Conservation (phyloP, 768 basidiomycete genomes). For the Pleurotus eryngii region DNA sequence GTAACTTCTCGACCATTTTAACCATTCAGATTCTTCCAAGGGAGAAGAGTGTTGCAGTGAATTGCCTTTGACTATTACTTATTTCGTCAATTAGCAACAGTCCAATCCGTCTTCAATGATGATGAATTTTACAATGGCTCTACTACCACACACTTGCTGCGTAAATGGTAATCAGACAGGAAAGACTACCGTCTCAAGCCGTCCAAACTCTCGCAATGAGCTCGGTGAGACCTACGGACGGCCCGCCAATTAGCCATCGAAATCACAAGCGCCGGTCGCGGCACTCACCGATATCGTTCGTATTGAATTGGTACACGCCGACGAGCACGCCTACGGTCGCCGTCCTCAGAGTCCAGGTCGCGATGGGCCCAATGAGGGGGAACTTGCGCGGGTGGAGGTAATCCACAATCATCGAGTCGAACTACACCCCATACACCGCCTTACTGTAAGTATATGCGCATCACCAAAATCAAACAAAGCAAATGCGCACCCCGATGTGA, state of each 20-base stretch:
- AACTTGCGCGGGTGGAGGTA: slow-evolving; percentile 94
- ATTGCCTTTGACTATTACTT: too few species aligned
- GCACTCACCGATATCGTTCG: slow-evolving; percentile 89
- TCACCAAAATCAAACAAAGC: not conserved
- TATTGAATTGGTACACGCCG: slow-evolving; percentile 97
- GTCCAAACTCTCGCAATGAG: slow-evolving; percentile 80
- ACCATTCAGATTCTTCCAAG: too few species aligned
- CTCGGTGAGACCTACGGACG: slow-evolving; percentile 71
- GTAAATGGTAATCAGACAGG: too few species aligned
- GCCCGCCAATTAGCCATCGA: not conserved
- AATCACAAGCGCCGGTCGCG: slow-evolving; percentile 1
- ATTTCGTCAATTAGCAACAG: too few species aligned
- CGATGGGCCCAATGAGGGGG: slow-evolving; percentile 68
- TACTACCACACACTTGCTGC: too few species aligned
- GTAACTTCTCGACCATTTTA: too few species aligned
- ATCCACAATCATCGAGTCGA: slow-evolving; percentile 76
- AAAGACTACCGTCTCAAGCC: slow-evolving; percentile 41
- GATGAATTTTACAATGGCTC: too few species aligned
- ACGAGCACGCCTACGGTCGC: slow-evolving; percentile 80
- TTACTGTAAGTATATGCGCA: too few species aligned
- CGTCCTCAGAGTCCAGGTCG: slow-evolving; percentile 74
- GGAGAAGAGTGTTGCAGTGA: too few species aligned
- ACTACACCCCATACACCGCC: slow-evolving; percentile 36
- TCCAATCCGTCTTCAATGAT: too few species aligned
- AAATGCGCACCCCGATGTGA: slow-evolving; percentile 80